These are phyloP conservation scores for Heterobasidion irregulare DNA, from an alignment of 1,284 basidiomycete genomes.

Conservation along the genomic window DNA sequence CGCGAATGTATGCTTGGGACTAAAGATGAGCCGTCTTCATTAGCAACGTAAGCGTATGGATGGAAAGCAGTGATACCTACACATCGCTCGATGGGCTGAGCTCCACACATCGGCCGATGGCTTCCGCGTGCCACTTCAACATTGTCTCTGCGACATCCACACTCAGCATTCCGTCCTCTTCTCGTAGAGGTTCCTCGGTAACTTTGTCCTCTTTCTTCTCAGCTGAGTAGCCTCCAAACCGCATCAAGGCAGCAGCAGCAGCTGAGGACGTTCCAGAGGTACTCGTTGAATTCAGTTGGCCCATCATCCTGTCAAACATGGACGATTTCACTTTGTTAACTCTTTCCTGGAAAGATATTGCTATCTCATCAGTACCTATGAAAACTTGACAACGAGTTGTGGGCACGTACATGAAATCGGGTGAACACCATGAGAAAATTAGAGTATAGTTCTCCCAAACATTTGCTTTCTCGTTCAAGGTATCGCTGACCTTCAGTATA, in stretches of 20 bases:
- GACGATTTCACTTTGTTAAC: conserved; percentile 73
- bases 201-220: conserved; percentile 45
- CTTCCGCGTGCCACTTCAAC: conserved; percentile 94
- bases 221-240: conserved; percentile 70
- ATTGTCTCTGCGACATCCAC: conserved; percentile 81
- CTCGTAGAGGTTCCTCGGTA: conserved; percentile 61
- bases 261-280: conserved; percentile 53
- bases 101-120: conserved; percentile 87
- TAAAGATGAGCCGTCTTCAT: conserved; percentile 22
- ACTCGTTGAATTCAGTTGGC: conserved; percentile 73
- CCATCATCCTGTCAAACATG: conserved; percentile 88
- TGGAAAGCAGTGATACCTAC: conserved; percentile 37
- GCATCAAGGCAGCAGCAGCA: conserved; percentile 73
- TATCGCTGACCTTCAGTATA: conserved; percentile 92
- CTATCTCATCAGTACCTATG: background rate
- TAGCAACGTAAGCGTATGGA: conserved; percentile 4
- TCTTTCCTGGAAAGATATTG: conserved; percentile 41
- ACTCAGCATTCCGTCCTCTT: conserved; percentile 76
- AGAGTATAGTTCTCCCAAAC: conserved; percentile 78
- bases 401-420: conserved; percentile 76
- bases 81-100: conserved; percentile 75
- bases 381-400: background rate
- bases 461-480: conserved; percentile 88
- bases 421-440: conserved; percentile 73
- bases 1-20: conserved; percentile 85